A percentile compares a stretch with the other conserved stretches of the same genome.
Conservation (phyloP, 805 yeast species). For the Lipomyces sp. region DNA sequence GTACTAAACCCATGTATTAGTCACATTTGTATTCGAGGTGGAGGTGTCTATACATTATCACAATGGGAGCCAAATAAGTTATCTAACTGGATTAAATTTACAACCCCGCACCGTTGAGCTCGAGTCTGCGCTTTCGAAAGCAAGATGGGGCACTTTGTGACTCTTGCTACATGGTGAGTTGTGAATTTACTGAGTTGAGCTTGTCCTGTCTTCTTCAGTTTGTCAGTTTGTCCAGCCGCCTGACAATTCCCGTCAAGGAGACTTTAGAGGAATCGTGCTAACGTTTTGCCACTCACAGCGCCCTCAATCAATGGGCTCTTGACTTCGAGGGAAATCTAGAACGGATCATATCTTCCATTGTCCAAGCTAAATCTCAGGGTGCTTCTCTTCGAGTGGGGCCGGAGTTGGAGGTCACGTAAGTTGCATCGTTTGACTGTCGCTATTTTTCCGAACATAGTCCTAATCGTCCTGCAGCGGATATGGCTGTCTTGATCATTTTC, state of each 20-base stretch:
- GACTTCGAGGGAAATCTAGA: constrained; percentile 98
- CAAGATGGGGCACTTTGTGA: constrained; percentile 35
- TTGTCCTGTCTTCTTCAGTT: background rate
- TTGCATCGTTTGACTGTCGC: background rate
- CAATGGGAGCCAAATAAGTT: no score
- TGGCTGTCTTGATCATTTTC: constrained; percentile 91
- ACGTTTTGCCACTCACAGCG: constrained; percentile 42
- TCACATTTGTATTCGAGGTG: background rate
- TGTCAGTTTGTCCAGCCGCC: no score
- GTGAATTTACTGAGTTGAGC: background rate
- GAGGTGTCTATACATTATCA: background rate
- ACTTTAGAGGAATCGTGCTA: background rate
- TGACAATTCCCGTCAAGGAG: no score
- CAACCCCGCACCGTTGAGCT: no score
- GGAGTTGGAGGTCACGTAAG: constrained; percentile 87
- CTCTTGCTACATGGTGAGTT: constrained; percentile 36
- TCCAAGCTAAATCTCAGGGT: constrained; percentile 71
- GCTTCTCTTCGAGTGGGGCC: constrained; percentile 94
- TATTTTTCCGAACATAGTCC: background rate
- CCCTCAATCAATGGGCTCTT: constrained; percentile 97
- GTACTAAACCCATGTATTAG: background rate
- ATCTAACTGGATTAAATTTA: no score
- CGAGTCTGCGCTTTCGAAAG: background rate
- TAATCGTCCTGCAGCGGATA: constrained; percentile 29
- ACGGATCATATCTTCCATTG: constrained; percentile 81